Evolutionary conservation across 768 basidiomycete species (phyloP), one percentile per base, ranked within the genome.

Genomic region (Termitomyces sp.): DNA sequence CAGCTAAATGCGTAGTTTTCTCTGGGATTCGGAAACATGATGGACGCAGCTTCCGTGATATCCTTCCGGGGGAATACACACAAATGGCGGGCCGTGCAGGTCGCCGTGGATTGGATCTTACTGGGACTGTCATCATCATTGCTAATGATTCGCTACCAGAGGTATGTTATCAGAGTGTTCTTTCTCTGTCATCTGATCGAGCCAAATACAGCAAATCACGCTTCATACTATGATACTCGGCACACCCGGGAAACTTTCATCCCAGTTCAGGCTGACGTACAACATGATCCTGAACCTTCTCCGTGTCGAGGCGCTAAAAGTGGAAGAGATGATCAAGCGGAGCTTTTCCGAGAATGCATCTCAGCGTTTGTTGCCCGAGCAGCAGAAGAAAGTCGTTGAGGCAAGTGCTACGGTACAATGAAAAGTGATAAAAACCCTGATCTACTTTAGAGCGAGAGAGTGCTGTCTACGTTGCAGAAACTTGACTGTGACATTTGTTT

Each of bases 61-160:
- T 96, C 34, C 72, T 92, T 1, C 88, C 93, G 26, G 94, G 92
- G 41, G 94, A 94, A 72, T 98, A 98, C 68, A 99, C 96, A 0
- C 97, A 99, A 66, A 99, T 99, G 97, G 95, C 97, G 8, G 97
- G 97, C 5, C 88, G 97, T 63, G 97, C 97, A 16, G 97, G 97
- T 24, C 87, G 97, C 34, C 88, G 97, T 69, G 97, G 97, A 12
- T 76, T 99, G 29, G 97, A 99, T 68, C 76, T 88, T 5, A 98
- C 94, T 0, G 97, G 97, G 37, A 97, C 95, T 0, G 97, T 99
- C 10, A 87, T 99, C 63, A 90, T 99, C 53, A 80, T 92, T 49
- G 84, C 85, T 0, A 86, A 87, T 60, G 90, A 94, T 61, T 83
- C 88, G 29, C 69, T 97, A 10, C 96, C 97, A 20, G 92, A 97